Evolutionary conservation across 805 yeast species (phyloP), one percentile per base, ranked within the genome.

Genomic region (Diddensiella caesifluorescens): DNA sequence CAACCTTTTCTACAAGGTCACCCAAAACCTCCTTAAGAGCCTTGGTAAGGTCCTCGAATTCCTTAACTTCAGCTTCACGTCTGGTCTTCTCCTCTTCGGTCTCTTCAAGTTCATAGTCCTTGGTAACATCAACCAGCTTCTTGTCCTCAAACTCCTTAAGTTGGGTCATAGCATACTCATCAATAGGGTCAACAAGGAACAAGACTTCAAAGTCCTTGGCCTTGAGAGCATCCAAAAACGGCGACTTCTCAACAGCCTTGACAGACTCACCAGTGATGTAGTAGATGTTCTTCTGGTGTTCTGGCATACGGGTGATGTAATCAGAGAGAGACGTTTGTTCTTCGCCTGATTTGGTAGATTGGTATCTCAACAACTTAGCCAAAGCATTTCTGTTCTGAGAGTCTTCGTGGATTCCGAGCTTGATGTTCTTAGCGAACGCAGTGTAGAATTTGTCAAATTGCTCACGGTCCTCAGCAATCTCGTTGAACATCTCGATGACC

Each of bases 81-180:
- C 75, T 71, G 50, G 75, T 74, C 83, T 92, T 92, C 79, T 92
- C 99, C 72, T 92, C 98, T 54, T 88, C 97, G 54, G 96, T 82
- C 79, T 92, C 98, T 61, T 68, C 72, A 62, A 92, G 79, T 75
- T 90, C 97, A 72, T 87, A 90, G 74, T 92, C 99, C 80, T 92
- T 92, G 70, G 97, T 90, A 68, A 92, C 89, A 70, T 92, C 97
- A 59, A 92, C 97, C 67, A 92, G 81, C 72, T 90, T 88, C 83
- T 92, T 92, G 79, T 94, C 97, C 74, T 92, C 99, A 64, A 83
- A 92, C 77, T 92, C 99, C 80, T 92, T 92, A 74, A 92, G 80
- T 75, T 92, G 98, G 61, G 96, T 86, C 88, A 88, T 88, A 59
- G 97, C 97, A 68, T 92, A 92, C 77, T 92, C 99, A 65, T 92